phyloP scores from a whole-genome alignment of 768 basidiomycete species.

The Lactifluus rugatus region DNA sequence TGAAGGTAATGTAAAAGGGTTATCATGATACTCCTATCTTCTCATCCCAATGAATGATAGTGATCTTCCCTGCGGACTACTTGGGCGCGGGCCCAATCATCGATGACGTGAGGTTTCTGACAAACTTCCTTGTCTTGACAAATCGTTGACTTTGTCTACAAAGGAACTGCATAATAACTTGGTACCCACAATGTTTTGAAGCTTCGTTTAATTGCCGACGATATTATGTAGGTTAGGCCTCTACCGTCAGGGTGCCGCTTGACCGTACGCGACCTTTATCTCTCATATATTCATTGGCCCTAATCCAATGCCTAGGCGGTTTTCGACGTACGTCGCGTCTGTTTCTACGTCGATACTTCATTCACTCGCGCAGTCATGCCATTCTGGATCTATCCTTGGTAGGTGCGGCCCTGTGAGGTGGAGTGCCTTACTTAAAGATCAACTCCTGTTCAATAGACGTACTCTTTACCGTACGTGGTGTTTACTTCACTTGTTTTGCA shows the following conservation, averaged over 20 bases:
- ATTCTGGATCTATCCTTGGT: constrained; percentile 36
- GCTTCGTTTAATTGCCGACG: not conserved
- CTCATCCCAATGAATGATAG: constrained; percentile 4
- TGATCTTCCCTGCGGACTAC: constrained; percentile 42
- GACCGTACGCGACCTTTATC: constrained; percentile 24
- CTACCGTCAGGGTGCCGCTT: constrained; percentile 43
- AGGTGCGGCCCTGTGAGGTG: not conserved
- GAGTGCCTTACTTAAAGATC: not conserved
- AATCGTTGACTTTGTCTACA: not conserved
- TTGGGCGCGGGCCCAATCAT: constrained; percentile 36
- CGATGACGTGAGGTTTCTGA: constrained; percentile 35
- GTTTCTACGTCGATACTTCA: not conserved
- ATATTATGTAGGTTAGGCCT: constrained; percentile 24
- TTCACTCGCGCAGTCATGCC: constrained; percentile 26
- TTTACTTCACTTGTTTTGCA: not conserved
- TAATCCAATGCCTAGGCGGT: constrained; percentile 4
- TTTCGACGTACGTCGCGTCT: constrained; percentile 14
- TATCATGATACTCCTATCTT: too few relatives aligned
- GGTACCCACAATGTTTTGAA: not conserved
- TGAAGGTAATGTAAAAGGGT: constrained; percentile 20
- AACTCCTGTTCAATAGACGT: constrained; percentile 2
- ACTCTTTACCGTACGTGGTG: constrained; percentile 7
- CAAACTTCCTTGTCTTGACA: not conserved
- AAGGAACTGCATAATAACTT: constrained; percentile 16
- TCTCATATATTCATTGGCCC: not conserved